Evolutionary conservation across 768 basidiomycete genomes (phyloP).

Genomic region (Lyophyllum decastes): DNA sequence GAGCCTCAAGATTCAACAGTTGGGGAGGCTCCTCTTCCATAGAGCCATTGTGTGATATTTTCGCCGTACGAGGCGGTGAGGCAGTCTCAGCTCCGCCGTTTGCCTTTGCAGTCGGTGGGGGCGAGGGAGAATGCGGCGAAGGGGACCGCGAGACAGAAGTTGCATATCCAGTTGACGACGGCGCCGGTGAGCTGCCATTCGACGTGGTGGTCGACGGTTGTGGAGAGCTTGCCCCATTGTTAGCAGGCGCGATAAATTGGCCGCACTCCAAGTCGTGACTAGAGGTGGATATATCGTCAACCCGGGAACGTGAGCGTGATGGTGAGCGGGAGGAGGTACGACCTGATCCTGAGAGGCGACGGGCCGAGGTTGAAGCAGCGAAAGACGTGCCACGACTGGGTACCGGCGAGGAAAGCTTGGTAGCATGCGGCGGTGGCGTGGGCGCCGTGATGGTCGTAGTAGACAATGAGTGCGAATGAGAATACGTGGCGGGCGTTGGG

Average conservation of each 20-base stretch:
- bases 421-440: constrained; percentile 32
- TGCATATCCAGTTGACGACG: constrained; percentile 59
- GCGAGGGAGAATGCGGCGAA: constrained; percentile 37
- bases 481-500: constrained; percentile 40
- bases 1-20: background rate
- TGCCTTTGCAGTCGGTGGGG: constrained; percentile 30
- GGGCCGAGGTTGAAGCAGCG: constrained; percentile 21
- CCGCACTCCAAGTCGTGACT: background rate
- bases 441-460: constrained; percentile 49
- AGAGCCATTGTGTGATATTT: background rate
- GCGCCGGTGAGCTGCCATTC: constrained; percentile 55
- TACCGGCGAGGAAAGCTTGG: constrained; percentile 16
- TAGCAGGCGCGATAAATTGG: constrained; percentile 3
- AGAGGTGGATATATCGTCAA: constrained; percentile 5
- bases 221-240: constrained; percentile 24
- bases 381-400: constrained; percentile 12
- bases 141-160: constrained; percentile 54
- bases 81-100: background rate
- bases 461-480: constrained; percentile 52
- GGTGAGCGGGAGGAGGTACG: constrained; percentile 8
- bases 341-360: constrained; percentile 12
- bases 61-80: background rate
- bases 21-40: background rate
- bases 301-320: constrained; percentile 16
- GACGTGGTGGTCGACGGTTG: constrained; percentile 37